Evolutionary conservation across 2,329 filamentous ascomycete genomes (phyloP), one percentile per base, ranked within the genome.

Genomic region (Phoma sp.): DNA sequence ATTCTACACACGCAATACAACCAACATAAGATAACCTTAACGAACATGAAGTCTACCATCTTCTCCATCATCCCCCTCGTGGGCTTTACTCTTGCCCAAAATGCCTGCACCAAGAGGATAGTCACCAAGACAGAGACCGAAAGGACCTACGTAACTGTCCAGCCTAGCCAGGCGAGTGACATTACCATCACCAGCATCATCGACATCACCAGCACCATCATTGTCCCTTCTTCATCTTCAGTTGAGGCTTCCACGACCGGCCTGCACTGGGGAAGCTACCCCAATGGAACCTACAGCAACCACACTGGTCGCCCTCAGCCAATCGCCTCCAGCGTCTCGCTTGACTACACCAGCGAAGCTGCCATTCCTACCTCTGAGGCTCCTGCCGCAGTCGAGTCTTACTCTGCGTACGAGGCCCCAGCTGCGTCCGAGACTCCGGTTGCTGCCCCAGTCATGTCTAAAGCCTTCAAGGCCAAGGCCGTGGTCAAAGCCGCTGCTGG

Each of bases 11-110:
- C n/a, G n/a, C 17, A 32, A 31, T 17, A 46, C 13, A 19, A 35
- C 38, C 37, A 50, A 51, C 31, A 10, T 46, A 31, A 43, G 17
- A 36, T 33, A 43, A 37, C 31, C 43, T 33, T 24, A 27, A 51
- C 4, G 22, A 55, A 41, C 15, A 72, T 72, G 69, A 72, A 65
- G 63, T 64, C 68, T 17, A 56, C 59, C 27, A 58, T 72, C 58
- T 33, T 68, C 45, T 58, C 63, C 29, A 51, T 72, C 40, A 51
- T 72, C 12, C 67, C 69, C 48, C 52, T 72, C 33, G 62, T 60
- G 43, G 60, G 67, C 36, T 49, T 71, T 43, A 66, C 64, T 31
- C 44, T 68, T 32, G 70, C 68, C 22, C 67, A 69, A 38, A 58
- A 64, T 3, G 44, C 51, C 22, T 70, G 68, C 56, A 60, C 56